These are phyloP conservation scores for Tolypocladium nubicola DNA, from an alignment of 2,329 filamentous ascomycete genomes.

Conservation along the genomic window DNA sequence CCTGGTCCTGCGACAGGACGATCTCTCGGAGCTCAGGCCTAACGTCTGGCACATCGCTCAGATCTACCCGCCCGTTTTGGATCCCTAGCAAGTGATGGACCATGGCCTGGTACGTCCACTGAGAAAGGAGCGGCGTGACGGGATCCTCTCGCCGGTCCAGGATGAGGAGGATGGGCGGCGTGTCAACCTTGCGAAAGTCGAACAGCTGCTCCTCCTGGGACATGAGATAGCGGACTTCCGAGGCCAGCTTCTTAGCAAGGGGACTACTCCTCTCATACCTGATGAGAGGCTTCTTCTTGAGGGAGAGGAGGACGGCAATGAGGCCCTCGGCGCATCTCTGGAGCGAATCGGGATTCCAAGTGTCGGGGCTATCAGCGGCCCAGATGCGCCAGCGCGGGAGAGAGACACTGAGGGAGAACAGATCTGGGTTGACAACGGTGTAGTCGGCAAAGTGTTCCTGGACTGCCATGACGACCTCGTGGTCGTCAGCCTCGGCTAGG, in stretches of 20 bases:
- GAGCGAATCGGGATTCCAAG: conserved; percentile 84
- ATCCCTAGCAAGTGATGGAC: conserved; percentile 94
- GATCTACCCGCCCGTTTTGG: conserved; percentile 84
- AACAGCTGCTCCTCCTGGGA: conserved; percentile 95
- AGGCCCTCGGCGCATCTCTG: conserved; percentile 81
- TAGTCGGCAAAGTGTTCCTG: conserved; percentile 98
- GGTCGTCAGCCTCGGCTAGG: conserved; percentile 90
- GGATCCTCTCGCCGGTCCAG: conserved; percentile 90
- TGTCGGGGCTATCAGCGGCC: conserved; percentile 62
- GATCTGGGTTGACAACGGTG: conserved; percentile 85
- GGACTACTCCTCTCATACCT: conserved; percentile 87
- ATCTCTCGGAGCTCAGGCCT: conserved; percentile 86
- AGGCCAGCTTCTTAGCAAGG: conserved; percentile 83
- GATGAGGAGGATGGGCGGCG: conserved; percentile 82
- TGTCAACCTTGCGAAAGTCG: conserved; percentile 91
- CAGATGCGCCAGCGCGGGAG: conserved; percentile 69
- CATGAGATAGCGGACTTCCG: conserved; percentile 84
- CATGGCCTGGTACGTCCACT: conserved; percentile 99
- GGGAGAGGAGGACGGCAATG: conserved; percentile 69
- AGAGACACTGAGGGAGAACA: conserved; percentile 70
- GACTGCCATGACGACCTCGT: conserved; percentile 88
- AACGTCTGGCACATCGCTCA: conserved; percentile 74
- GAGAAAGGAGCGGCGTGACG: conserved; percentile 84
- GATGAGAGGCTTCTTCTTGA: conserved; percentile 96
- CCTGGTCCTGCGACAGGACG: conserved; percentile 90